Evolutionary conservation across 306 rosid genomes (phyloP).

Genomic region (Nissolia schottii): DNA sequence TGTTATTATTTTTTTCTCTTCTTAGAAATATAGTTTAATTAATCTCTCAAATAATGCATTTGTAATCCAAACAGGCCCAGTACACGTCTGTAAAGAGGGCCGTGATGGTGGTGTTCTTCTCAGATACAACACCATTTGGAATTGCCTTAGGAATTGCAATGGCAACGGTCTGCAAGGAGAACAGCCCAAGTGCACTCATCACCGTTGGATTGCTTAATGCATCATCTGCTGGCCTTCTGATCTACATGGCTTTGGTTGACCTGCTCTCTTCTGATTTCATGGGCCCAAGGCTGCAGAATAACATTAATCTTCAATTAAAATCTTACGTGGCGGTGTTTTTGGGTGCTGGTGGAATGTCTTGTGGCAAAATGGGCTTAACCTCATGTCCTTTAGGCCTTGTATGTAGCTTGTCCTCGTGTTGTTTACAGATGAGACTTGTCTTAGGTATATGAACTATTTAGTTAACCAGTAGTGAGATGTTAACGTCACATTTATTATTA

Average conservation of each 20-base stretch:
- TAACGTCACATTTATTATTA: too few relatives aligned
- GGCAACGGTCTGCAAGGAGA: constrained; percentile 49
- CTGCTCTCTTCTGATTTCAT: constrained; percentile 72
- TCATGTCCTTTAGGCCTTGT: too few relatives aligned
- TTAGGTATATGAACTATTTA: too few relatives aligned
- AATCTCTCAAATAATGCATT: not conserved
- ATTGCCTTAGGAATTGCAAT: constrained; percentile 61
- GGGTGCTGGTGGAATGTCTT: constrained; percentile 81
- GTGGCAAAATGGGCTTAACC: constrained; percentile 82
- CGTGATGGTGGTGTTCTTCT: constrained; percentile 63
- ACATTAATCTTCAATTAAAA: constrained; percentile 60
- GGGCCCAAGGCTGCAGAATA: constrained; percentile 57
- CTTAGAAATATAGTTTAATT: too few relatives aligned
- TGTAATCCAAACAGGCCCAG: constrained; percentile 40
- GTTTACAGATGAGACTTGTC: too few relatives aligned
- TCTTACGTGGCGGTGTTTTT: constrained; percentile 49
- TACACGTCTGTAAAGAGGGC: constrained; percentile 51
- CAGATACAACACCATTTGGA: constrained; percentile 72
- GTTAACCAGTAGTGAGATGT: too few relatives aligned
- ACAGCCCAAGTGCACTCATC: constrained; percentile 54
- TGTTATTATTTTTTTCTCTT: too few relatives aligned
- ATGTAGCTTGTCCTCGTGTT: too few relatives aligned
- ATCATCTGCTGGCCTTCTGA: constrained; percentile 68
- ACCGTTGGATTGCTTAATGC: constrained; percentile 67
- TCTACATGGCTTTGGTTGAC: constrained; percentile 83